Percentiles rank a stretch among this genome's conserved stretches.
Conservation (phyloP, 2,329 filamentous ascomycete species). For the Colletotrichum tanaceti region DNA sequence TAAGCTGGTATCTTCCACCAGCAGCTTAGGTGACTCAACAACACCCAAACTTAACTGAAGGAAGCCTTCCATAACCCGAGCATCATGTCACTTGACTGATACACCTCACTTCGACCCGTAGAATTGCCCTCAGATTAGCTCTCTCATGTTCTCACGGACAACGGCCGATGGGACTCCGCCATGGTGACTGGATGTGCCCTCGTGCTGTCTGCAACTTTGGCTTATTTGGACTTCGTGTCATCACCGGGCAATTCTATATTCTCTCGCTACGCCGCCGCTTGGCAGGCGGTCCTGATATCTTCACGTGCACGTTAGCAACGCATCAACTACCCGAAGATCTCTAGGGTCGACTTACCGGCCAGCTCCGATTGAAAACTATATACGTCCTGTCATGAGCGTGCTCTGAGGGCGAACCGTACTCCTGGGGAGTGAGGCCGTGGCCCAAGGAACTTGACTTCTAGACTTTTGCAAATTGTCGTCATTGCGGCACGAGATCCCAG, state of each 20-base stretch:
- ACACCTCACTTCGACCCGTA: background rate
- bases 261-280: slow-evolving; percentile 37
- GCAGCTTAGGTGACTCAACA: background rate
- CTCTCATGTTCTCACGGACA: slow-evolving; percentile 56
- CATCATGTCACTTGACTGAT: background rate
- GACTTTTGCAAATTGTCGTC: slow-evolving; percentile 42
- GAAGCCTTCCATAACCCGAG: background rate
- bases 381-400: slow-evolving; percentile 42
- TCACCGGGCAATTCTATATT: slow-evolving; percentile 48
- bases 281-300: slow-evolving; percentile 32
- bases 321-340: background rate
- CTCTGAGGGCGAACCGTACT: slow-evolving; percentile 20
- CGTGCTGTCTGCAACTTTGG: slow-evolving; percentile 56
- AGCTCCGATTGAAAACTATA: slow-evolving; percentile 58
- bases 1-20: background rate
- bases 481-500: slow-evolving; percentile 41
- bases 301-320: slow-evolving; percentile 8
- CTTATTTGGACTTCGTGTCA: slow-evolving; percentile 53
- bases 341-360: slow-evolving; percentile 30
- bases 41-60: background rate
- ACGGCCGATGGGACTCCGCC: slow-evolving; percentile 43
- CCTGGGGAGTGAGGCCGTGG: slow-evolving; percentile 23
- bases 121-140: slow-evolving; percentile 55
- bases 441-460: slow-evolving; percentile 32
- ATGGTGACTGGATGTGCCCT: slow-evolving; percentile 36